Percentiles rank a stretch among this genome's conserved stretches.
Evolutionary conservation across 176 grass and related monocot species (phyloP).

Genomic region (Raddia distichophylla): DNA sequence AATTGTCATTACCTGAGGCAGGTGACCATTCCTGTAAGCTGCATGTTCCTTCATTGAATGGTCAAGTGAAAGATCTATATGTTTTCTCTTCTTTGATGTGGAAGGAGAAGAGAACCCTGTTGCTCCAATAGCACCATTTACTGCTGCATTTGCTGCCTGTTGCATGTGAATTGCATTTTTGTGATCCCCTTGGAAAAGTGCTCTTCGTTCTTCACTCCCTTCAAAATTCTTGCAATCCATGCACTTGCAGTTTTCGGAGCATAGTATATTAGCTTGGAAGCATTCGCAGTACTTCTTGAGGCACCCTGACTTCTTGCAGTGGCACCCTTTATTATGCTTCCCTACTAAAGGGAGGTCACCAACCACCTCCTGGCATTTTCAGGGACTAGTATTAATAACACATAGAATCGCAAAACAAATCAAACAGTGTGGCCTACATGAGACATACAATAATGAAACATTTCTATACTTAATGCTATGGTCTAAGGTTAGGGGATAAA

Average conservation of each 20-base stretch:
- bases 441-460: constrained; percentile 24
- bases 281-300: constrained; percentile 99
- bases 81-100: constrained; percentile 74
- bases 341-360: constrained; percentile 73
- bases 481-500: constrained; percentile 24
- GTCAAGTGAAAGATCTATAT: constrained; percentile 63
- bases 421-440: constrained; percentile 13
- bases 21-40: constrained; percentile 46
- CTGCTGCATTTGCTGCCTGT: constrained; percentile 76
- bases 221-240: constrained; percentile 99
- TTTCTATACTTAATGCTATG: constrained; percentile 5
- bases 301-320: constrained; percentile 99
- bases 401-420: constrained; percentile 6
- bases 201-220: constrained; percentile 80
- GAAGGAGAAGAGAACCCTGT: constrained; percentile 75
- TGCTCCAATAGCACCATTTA: constrained; percentile 79
- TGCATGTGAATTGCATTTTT: constrained; percentile 74
- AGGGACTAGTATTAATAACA: constrained; percentile 37
- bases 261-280: constrained; percentile 98
- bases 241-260: constrained; percentile 98
- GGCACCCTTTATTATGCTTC: constrained; percentile 98
- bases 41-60: constrained; percentile 56
- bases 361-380: constrained; percentile 60
- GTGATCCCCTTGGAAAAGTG: constrained; percentile 69
- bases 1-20: constrained; percentile 63